Percentiles rank a stretch among this genome's conserved stretches.
phyloP scores from a whole-genome alignment of 2,329 filamentous ascomycete species.

The Truncatella angustata region DNA sequence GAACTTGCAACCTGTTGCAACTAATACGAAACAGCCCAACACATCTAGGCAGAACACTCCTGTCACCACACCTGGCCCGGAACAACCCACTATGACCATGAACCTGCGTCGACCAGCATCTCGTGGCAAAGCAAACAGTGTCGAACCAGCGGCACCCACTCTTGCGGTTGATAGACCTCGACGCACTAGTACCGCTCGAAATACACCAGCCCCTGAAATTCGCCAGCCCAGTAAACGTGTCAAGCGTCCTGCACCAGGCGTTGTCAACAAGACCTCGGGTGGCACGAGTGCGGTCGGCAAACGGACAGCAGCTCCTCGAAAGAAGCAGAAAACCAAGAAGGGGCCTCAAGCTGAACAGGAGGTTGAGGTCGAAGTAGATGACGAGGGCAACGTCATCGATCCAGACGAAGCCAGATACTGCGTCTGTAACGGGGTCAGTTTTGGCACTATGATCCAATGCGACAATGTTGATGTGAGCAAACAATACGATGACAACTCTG shows the following conservation, averaged over 20 bases:
- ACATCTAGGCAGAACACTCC: conserved; percentile 27
- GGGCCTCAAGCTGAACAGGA: conserved; percentile 43
- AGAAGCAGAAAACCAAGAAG: conserved; percentile 56
- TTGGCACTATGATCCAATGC: conserved; percentile 80
- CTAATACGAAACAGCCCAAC: conserved; percentile 25
- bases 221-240: conserved; percentile 52
- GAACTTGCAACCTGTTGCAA: conserved; percentile 25
- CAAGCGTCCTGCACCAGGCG: conserved; percentile 70
- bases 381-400: conserved; percentile 69
- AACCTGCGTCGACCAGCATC: conserved; percentile 46
- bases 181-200: conserved; percentile 55
- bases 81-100: conserved; percentile 27
- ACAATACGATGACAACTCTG: conserved; percentile 13
- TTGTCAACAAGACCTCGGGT: conserved; percentile 63
- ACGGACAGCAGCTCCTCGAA: conserved; percentile 67
- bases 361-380: conserved; percentile 58
- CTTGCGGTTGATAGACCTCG: conserved; percentile 53
- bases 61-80: conserved; percentile 35
- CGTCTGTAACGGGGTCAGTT: conserved; percentile 75
- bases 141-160: conserved; percentile 44
- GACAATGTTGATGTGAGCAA: conserved; percentile 71
- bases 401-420: conserved; percentile 76
- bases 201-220: conserved; percentile 53
- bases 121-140: conserved; percentile 50
- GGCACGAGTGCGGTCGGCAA: conserved; percentile 68